Conservation (phyloP, 495 filamentous ascomycete genomes). For the Aspergillus haitiensis region DNA sequence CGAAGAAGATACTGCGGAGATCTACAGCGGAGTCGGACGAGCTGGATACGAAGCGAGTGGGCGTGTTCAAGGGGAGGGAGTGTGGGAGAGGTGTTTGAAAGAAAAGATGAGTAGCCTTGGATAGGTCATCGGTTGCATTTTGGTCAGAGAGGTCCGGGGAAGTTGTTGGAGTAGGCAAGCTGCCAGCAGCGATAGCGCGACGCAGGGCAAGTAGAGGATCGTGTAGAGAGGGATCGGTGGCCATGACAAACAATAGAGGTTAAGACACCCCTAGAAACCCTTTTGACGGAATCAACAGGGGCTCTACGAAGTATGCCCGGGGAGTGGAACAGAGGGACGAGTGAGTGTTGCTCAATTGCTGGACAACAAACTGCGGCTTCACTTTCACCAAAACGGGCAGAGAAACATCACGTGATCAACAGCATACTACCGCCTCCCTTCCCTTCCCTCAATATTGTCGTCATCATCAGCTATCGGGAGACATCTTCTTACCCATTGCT, state of each 20-base stretch:
- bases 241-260: constrained; percentile 15
- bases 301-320: not conserved
- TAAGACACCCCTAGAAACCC: constrained; percentile 4
- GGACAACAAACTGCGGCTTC: constrained; percentile 9
- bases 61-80: constrained; percentile 68
- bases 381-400: not conserved
- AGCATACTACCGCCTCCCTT: not conserved
- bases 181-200: constrained; percentile 68
- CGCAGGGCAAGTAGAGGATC: constrained; percentile 81
- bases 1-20: constrained; percentile 91
- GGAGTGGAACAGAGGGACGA: not conserved
- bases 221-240: constrained; percentile 42
- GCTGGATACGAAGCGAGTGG: constrained; percentile 80
- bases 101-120: constrained; percentile 76
- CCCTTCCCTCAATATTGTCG: not conserved
- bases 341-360: not conserved
- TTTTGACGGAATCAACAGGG: not conserved
- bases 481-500: not conserved
- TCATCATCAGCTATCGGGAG: not conserved
- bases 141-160: constrained; percentile 56
- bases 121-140: constrained; percentile 56
- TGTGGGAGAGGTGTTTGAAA: constrained; percentile 66
- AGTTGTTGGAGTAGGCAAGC: constrained; percentile 66
- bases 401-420: constrained; percentile 10
- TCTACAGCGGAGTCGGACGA: constrained; percentile 66